Evolutionary conservation across 345 rosid genomes (phyloP).

Genomic region (Gossypioides kirkii): DNA sequence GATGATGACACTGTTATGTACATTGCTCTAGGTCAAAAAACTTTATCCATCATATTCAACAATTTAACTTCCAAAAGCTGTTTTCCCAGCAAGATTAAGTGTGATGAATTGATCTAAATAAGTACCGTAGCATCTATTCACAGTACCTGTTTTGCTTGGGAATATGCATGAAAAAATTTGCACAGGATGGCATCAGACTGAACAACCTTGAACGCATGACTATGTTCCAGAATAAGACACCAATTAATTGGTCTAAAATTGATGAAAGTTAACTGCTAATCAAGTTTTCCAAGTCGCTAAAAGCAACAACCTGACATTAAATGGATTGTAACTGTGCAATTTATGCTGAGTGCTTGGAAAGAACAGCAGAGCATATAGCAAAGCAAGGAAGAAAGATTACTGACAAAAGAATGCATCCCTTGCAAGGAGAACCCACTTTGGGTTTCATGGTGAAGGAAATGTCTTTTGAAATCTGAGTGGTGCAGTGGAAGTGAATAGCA

Average conservation of each 20-base stretch:
- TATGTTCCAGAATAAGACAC: neutral
- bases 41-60: conserved; percentile 5
- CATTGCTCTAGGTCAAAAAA: neutral
- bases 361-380: neutral
- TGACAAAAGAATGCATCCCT: neutral
- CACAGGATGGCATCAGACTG: neutral
- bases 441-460: neutral
- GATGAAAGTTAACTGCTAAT: neutral
- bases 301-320: neutral
- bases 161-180: neutral
- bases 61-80: neutral
- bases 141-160: neutral
- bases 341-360: neutral
- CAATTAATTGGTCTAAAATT: neutral
- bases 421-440: neutral
- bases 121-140: neutral
- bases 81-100: neutral
- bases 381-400: conserved; percentile 1
- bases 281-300: neutral
- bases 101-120: neutral
- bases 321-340: neutral
- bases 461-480: neutral
- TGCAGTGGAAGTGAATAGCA: neutral
- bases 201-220: neutral
- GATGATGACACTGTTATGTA: neutral